These are phyloP conservation scores for Lippia alba DNA, from an alignment of 305 asterid genomes.

Conservation along the genomic window DNA sequence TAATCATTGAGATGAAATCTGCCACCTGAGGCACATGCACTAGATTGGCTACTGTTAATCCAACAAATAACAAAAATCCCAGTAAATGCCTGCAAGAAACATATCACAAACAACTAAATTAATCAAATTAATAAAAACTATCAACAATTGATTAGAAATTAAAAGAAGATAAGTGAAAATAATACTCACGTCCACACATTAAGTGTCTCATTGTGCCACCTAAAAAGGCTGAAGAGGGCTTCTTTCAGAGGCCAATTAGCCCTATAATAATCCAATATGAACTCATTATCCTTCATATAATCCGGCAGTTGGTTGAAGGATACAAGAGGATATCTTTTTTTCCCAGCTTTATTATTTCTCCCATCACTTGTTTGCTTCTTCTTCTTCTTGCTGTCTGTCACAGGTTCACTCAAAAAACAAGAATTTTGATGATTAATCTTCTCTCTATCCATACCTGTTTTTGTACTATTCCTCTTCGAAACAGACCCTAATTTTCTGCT, in stretches of 20 bases:
- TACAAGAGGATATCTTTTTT: constrained; percentile 39
- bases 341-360: constrained; percentile 18
- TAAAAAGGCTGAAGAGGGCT: constrained; percentile 80
- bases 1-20: constrained; percentile 73
- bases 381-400: constrained; percentile 14
- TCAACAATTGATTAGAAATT: background rate
- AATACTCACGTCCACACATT: constrained; percentile 94
- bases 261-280: constrained; percentile 74
- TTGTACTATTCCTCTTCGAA: constrained; percentile 44
- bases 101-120: background rate
- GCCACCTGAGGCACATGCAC: constrained; percentile 70
- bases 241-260: constrained; percentile 79
- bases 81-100: constrained; percentile 75
- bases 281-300: constrained; percentile 96
- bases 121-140: background rate
- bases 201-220: constrained; percentile 97
- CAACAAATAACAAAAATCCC: constrained; percentile 77
- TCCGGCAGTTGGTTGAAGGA: constrained; percentile 77
- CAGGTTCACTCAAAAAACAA: constrained; percentile 3
- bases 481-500: constrained; percentile 35
- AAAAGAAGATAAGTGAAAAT: too few relatives aligned
- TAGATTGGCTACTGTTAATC: constrained; percentile 63
- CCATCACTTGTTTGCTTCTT: constrained; percentile 31
- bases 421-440: constrained; percentile 8
- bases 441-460: constrained; percentile 39